Evolutionary conservation across 2,329 filamentous ascomycete species (phyloP).

Genomic region (Neonectria faginata): DNA sequence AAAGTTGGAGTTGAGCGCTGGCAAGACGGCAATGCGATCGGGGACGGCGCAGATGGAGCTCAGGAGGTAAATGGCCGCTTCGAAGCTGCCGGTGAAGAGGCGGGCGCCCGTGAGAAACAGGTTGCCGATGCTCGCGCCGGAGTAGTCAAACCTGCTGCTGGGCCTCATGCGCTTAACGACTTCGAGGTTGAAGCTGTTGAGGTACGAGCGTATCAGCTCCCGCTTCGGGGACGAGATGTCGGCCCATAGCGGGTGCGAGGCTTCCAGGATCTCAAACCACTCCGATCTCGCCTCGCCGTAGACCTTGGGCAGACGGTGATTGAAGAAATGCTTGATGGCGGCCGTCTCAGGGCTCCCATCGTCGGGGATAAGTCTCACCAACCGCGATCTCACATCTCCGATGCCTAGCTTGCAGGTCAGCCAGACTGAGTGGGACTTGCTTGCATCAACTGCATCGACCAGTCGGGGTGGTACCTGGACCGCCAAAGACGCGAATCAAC

Average conservation of each 20-base stretch:
- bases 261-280: constrained; percentile 92
- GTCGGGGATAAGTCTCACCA: constrained; percentile 88
- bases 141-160: constrained; percentile 81
- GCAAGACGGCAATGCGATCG: constrained; percentile 80
- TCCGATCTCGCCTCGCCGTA: constrained; percentile 75
- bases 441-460: constrained; percentile 4
- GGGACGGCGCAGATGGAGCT: constrained; percentile 89
- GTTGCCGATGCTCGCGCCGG: constrained; percentile 81
- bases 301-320: constrained; percentile 77
- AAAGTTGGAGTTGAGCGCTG: constrained; percentile 94
- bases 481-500: constrained; percentile 92
- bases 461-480: constrained; percentile 72
- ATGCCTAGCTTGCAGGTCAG: constrained; percentile 62
- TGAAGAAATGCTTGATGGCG: constrained; percentile 87
- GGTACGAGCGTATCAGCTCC: constrained; percentile 80
- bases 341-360: constrained; percentile 71
- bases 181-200: constrained; percentile 82
- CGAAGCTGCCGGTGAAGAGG: constrained; percentile 91
- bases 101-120: constrained; percentile 86
- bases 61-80: constrained; percentile 90
- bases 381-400: constrained; percentile 65
- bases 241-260: constrained; percentile 80
- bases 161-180: constrained; percentile 81
- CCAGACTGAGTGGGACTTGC: constrained; percentile 13
- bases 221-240: constrained; percentile 77